Evolutionary conservation across 257 asterid species (phyloP).

Genomic region (Penstemon eatonii): DNA sequence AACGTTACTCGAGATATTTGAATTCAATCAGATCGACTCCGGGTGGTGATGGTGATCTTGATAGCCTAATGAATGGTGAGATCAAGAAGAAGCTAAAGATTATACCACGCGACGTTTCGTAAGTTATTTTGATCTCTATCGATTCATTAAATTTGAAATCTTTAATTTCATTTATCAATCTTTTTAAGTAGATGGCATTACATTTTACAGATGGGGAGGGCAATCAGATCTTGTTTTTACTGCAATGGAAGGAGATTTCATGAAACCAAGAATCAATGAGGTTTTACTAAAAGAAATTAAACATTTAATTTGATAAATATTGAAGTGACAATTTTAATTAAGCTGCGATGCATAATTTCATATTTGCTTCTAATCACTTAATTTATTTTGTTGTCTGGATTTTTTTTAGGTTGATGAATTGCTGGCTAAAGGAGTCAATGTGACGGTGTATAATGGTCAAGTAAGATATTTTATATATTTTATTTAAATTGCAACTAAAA

Average conservation of each 20-base stretch:
- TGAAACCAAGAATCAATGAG: conserved; percentile 84
- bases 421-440: conserved; percentile 77
- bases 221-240: conserved; percentile 54
- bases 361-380: background rate
- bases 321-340: too few relatives aligned
- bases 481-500: too few relatives aligned
- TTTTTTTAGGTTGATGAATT: conserved; percentile 69
- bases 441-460: conserved; percentile 89
- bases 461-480: conserved; percentile 38
- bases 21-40: conserved; percentile 49
- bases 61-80: conserved; percentile 69
- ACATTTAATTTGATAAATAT: background rate
- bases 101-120: conserved; percentile 62
- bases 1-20: conserved; percentile 66
- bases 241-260: conserved; percentile 67
- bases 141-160: background rate
- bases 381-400: background rate
- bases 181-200: too few relatives aligned
- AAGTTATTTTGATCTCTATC: conserved; percentile 26
- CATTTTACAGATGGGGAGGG: conserved; percentile 69
- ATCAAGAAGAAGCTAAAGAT: conserved; percentile 74
- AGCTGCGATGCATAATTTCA: too few relatives aligned
- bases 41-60: conserved; percentile 55
- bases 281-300: conserved; percentile 33
- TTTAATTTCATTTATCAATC: too few relatives aligned